Evolutionary conservation across 163 green algal genomes (phyloP).

Genomic region (Botryococcus braunii): DNA sequence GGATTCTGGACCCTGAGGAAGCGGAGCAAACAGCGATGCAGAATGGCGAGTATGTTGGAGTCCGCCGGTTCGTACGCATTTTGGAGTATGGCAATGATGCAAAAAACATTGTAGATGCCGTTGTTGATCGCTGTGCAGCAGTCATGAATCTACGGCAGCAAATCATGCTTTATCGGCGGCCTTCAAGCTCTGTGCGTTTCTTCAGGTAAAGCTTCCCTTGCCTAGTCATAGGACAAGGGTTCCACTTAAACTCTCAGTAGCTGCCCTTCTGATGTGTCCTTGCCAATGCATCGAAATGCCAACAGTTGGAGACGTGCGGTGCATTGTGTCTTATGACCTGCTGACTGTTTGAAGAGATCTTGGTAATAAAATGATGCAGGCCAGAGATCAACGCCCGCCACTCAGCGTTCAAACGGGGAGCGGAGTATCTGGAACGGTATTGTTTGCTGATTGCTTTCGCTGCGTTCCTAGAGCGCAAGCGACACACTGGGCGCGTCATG

Average conservation of each 20-base stretch:
- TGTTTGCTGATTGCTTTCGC: slow-evolving; percentile 81
- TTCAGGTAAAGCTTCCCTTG: too few species aligned
- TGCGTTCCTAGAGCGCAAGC: slow-evolving; percentile 56
- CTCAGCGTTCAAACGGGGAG: slow-evolving; percentile 67
- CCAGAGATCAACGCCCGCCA: slow-evolving; percentile 53
- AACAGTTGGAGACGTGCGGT: too few species aligned
- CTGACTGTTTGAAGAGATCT: too few species aligned
- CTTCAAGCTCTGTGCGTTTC: slow-evolving; percentile 32
- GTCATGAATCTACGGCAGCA: slow-evolving; percentile 77
- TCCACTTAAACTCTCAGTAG: too few species aligned
- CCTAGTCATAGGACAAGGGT: too few species aligned
- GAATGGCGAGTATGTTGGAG: slow-evolving; percentile 67
- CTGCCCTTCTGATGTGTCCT: too few species aligned
- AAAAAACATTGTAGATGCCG: slow-evolving; percentile 50
- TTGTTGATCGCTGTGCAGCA: slow-evolving; percentile 61
- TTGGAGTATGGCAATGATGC: slow-evolving; percentile 54
- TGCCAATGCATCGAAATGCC: too few species aligned
- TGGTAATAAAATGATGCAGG: slow-evolving; percentile 20
- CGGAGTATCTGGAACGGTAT: slow-evolving; percentile 86
- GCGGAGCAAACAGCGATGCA: slow-evolving; percentile 17
- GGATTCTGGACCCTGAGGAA: too few species aligned
- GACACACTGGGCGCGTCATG: not conserved
- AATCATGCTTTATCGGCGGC: slow-evolving; percentile 75
- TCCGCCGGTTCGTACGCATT: slow-evolving; percentile 55
- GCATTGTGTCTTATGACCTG: too few species aligned